Percentiles rank a stretch among this genome's conserved stretches.
Evolutionary conservation across 1,139 yeast genomes (phyloP).

Genomic region (Sugiyamaella japonica): DNA sequence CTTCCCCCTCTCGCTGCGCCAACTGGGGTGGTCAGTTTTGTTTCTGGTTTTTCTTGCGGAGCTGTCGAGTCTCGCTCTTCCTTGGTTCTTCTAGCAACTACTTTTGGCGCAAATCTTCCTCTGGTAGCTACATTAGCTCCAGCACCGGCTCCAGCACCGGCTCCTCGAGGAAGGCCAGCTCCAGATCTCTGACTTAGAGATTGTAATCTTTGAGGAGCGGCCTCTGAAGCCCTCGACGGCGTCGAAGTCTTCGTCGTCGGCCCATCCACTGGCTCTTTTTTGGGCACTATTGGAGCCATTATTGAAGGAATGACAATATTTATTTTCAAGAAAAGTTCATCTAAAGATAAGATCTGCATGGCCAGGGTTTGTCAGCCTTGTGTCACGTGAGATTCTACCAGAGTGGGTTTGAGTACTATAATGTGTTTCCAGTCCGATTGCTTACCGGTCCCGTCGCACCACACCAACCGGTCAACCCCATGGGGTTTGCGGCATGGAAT

Average conservation of each 20-base stretch:
- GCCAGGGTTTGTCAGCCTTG: neutral
- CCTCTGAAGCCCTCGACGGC: neutral
- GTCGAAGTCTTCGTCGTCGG: neutral
- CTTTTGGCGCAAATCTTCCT: slow-evolving; percentile 78
- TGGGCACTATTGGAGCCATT: slow-evolving; percentile 10
- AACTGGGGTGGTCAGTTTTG: slow-evolving; percentile 20
- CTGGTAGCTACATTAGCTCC: slow-evolving; percentile 45
- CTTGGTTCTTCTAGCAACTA: slow-evolving; percentile 74
- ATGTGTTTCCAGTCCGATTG: neutral
- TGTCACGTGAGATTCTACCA: neutral
- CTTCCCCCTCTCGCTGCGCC: slow-evolving; percentile 27
- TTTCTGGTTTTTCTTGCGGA: slow-evolving; percentile 52
- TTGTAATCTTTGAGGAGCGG: slow-evolving; percentile 33
- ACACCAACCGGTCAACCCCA: no score
- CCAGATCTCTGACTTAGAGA: slow-evolving; percentile 30
- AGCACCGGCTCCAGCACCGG: slow-evolving; percentile 32
- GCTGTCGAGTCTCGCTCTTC: slow-evolving; percentile 81
- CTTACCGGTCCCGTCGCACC: no score
- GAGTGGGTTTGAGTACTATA: no score
- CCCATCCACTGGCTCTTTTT: slow-evolving; percentile 4
- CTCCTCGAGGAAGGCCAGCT: slow-evolving; percentile 14
- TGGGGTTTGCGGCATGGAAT: no score
- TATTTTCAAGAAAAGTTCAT: neutral
- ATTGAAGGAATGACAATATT: neutral
- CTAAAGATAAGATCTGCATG: neutral